These are phyloP conservation scores for Spergularia azorica DNA, from an alignment of 179 eudicot genomes.

Conservation along the genomic window DNA sequence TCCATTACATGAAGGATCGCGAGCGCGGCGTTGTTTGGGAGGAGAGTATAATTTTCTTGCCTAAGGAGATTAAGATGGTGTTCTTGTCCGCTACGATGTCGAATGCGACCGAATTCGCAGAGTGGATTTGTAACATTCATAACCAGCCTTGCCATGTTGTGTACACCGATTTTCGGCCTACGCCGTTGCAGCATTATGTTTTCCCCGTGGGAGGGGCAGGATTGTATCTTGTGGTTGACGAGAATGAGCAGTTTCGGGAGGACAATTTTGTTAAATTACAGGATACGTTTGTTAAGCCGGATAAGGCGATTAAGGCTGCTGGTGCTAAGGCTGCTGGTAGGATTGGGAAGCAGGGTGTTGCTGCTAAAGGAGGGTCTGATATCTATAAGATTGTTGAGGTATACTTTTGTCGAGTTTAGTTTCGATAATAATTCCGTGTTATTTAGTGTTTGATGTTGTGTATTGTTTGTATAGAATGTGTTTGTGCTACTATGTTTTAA, in stretches of 20 bases:
- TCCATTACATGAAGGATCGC: slow-evolving; percentile 97
- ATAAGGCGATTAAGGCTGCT: slow-evolving; percentile 49
- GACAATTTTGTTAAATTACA: slow-evolving; percentile 86
- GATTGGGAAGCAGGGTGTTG: slow-evolving; percentile 76
- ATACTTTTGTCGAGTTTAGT: not conserved
- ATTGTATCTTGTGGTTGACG: slow-evolving; percentile 90
- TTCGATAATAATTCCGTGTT: not conserved
- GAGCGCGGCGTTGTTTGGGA: slow-evolving; percentile 99
- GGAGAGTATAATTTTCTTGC: slow-evolving; percentile 90
- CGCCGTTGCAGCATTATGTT: slow-evolving; percentile 93
- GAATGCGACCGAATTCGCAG: slow-evolving; percentile 95
- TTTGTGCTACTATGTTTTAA: no score
- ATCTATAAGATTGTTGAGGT: slow-evolving; percentile 98
- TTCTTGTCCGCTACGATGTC: slow-evolving; percentile 97
- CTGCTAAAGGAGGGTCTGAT: slow-evolving; percentile 79
- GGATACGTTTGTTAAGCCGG: slow-evolving; percentile 71
- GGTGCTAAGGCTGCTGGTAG: slow-evolving; percentile 67
- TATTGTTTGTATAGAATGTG: no score
- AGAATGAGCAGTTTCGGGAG: slow-evolving; percentile 94
- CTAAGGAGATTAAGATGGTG: slow-evolving; percentile 94
- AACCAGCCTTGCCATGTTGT: slow-evolving; percentile 99
- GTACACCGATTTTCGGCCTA: slow-evolving; percentile 93
- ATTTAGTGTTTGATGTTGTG: not conserved
- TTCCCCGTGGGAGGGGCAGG: slow-evolving; percentile 95
- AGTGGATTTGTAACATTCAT: slow-evolving; percentile 95